Base-by-base conservation (phyloP, 2,329 filamentous ascomycete species). In the Berkeleyomyces basicola region DNA sequence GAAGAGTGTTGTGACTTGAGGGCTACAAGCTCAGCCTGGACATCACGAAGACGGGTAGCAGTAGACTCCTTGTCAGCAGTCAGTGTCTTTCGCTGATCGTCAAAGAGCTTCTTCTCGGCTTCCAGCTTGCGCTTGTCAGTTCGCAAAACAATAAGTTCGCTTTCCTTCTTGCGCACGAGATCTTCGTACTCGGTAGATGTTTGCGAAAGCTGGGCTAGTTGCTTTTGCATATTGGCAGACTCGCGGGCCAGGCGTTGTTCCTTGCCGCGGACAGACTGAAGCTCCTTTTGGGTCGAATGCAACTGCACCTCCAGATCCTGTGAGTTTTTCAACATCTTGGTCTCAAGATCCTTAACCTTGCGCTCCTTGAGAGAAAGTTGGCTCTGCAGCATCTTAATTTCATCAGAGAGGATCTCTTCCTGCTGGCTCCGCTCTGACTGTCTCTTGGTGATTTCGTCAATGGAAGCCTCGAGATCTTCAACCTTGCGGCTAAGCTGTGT, bases 101-200 rank as follows among this genome's bases (percentile, higher is more conserved):
- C 90, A 43, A 95, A 83, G 11, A 79, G 79, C 66, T 83, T 84
- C 39, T 86, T 87, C 68, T 96, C 91, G 60, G 85, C 83, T 71
- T 96, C 88, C 67, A 87, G 86, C 66, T 86, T 89, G 71, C 87
- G 88, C 66, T 91, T 83, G 71, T 99, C 93, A 9, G 84, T 84
- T 68, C 90, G 89, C 42, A 97, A 79, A 55, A 97, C 80, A 0
- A 86, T 81, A 23, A 99, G 77, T 70, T 99, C 95, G 71, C 91
- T 96, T 71, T 99, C 93, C 72, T 97, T 99, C 64, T 88, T 86
- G 33, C 90, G 82, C 33, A 99, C 87, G 51, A 97, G 81, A 68
- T 97, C 92, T 73, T 99, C 93, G 67, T 96, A 97, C 70, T 91
- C 90, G 0, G 90, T 95, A 0, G 92, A 96, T 0, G 92, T 96